These are phyloP conservation scores for Eucalyptus albens DNA, from an alignment of 345 rosid species.

Conservation along the genomic window DNA sequence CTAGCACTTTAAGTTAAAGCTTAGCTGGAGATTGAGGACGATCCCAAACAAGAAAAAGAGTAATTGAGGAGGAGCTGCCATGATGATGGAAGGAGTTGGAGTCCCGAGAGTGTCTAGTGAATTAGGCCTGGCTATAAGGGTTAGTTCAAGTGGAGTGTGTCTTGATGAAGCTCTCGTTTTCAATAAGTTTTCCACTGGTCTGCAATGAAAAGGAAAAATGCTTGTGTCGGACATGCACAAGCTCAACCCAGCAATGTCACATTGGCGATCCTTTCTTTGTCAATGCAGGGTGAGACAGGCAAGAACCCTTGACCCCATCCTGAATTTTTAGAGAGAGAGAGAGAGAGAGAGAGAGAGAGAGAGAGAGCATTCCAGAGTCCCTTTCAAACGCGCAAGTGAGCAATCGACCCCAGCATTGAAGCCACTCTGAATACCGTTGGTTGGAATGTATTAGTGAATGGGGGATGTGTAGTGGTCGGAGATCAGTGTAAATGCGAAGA, in stretches of 20 bases:
- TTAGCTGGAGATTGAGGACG: neutral
- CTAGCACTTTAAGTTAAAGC: neutral
- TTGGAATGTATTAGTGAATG: neutral
- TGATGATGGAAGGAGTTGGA: neutral
- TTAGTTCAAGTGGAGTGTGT: neutral
- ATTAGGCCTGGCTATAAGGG: neutral
- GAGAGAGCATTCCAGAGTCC: neutral
- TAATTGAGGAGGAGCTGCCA: neutral
- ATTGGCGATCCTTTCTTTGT: conserved; percentile 18
- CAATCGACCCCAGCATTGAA: neutral
- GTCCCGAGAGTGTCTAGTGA: neutral
- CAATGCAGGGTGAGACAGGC: conserved; percentile 16
- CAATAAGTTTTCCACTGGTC: neutral
- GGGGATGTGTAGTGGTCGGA: neutral
- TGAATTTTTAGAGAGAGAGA: neutral
- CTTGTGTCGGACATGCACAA: neutral
- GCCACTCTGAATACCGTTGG: neutral
- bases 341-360: neutral
- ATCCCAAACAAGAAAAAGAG: neutral
- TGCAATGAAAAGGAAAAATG: neutral
- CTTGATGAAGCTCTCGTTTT: neutral
- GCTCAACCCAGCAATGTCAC: conserved; percentile 15
- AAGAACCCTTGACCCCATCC: conserved; percentile 3
- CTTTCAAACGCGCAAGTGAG: conserved; percentile 10
- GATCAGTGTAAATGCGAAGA: neutral